phyloP scores from a whole-genome alignment of 2,329 filamentous ascomycete genomes.

The Dactylellina drechsleri region DNA sequence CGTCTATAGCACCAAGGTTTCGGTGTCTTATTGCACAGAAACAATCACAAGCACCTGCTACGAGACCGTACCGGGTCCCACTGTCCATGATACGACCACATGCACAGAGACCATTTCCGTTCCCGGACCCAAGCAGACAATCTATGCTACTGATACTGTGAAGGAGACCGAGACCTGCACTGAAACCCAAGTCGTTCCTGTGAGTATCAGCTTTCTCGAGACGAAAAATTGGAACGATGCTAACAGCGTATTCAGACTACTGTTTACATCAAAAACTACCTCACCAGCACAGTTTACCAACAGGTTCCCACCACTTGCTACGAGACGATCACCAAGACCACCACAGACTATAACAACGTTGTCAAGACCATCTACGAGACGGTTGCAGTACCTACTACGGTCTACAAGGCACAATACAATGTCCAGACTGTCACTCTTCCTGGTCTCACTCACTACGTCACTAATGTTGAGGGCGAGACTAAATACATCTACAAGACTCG shows the following conservation, averaged over 20 bases:
- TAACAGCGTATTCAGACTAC: constrained; percentile 18
- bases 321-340: constrained; percentile 33
- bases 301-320: constrained; percentile 38
- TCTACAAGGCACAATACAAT: constrained; percentile 40
- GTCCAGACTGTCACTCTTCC: constrained; percentile 48
- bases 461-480: constrained; percentile 37
- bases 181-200: constrained; percentile 41
- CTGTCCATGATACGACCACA: background rate
- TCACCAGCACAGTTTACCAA: constrained; percentile 37
- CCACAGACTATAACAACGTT: constrained; percentile 31
- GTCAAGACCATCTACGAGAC: constrained; percentile 35
- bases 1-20: constrained; percentile 15
- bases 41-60: constrained; percentile 22
- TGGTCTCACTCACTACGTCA: constrained; percentile 45
- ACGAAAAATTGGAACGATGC: background rate
- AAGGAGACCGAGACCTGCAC: constrained; percentile 49
- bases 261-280: constrained; percentile 41
- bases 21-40: constrained; percentile 39
- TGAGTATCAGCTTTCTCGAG: background rate
- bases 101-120: constrained; percentile 19
- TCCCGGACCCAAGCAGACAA: constrained; percentile 22
- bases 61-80: constrained; percentile 23
- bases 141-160: constrained; percentile 28
- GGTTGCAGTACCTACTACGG: constrained; percentile 35
- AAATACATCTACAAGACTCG: constrained; percentile 47